Conservation (phyloP, 306 rosid species). For the Cucumis sativus region DNA sequence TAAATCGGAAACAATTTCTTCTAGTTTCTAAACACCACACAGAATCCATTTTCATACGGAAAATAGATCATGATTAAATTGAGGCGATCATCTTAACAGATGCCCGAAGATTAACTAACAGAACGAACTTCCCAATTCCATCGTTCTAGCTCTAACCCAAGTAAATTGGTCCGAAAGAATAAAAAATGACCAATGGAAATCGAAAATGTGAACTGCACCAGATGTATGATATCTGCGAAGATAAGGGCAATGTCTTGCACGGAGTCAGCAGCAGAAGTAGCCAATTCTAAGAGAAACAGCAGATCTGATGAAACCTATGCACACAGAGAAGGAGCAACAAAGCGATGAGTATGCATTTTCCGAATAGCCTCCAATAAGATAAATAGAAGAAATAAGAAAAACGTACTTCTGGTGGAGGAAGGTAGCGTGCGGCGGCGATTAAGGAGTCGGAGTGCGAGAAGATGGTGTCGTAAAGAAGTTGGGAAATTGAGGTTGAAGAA, state of each 20-base stretch:
- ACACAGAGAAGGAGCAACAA: background rate
- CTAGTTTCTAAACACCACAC: background rate
- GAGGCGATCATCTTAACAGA: background rate
- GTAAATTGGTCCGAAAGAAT: background rate
- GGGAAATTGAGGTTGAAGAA: slow-evolving; percentile 29
- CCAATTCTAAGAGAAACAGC: slow-evolving; percentile 48
- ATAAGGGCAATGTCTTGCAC: slow-evolving; percentile 19
- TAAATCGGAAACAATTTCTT: background rate
- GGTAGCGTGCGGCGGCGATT: slow-evolving; percentile 44
- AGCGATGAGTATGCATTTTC: background rate
- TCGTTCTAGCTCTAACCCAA: background rate
- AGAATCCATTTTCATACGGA: background rate
- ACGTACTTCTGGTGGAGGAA: slow-evolving; percentile 61
- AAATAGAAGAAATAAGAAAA: background rate
- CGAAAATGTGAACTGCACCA: slow-evolving; percentile 27
- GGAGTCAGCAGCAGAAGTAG: slow-evolving; percentile 15
- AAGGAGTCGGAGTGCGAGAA: slow-evolving; percentile 47
- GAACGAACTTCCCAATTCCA: background rate
- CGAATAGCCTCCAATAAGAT: background rate
- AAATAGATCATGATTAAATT: background rate
- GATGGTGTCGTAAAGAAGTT: slow-evolving; percentile 42
- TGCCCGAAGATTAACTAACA: background rate
- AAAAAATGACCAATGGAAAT: background rate
- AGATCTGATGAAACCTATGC: slow-evolving; percentile 62
- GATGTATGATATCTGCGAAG: slow-evolving; percentile 31